Percentiles rank a stretch among this genome's conserved stretches.
These are phyloP conservation scores for Talaromyces stipitatus DNA, from an alignment of 495 filamentous ascomycete genomes.

Conservation along the genomic window DNA sequence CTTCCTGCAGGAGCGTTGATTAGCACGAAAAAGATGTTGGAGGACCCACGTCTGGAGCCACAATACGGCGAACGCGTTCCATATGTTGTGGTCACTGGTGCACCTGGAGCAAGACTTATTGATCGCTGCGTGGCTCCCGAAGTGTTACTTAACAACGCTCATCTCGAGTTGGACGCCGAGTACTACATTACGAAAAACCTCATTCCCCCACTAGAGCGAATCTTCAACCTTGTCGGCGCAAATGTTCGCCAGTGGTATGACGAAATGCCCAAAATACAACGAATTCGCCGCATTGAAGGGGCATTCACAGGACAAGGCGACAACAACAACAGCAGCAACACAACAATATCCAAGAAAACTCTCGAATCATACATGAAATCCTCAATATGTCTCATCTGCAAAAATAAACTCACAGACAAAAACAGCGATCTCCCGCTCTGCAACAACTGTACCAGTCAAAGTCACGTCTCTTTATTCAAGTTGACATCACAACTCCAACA, in stretches of 20 bases:
- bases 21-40: slow-evolving; percentile 73
- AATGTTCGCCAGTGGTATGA: slow-evolving; percentile 91
- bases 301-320: slow-evolving; percentile 7
- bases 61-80: slow-evolving; percentile 94
- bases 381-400: slow-evolving; percentile 71
- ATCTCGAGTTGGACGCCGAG: slow-evolving; percentile 83
- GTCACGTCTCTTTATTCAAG: slow-evolving; percentile 50
- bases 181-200: slow-evolving; percentile 97
- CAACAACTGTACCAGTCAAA: slow-evolving; percentile 46
- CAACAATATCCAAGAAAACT: slow-evolving; percentile 47
- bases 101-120: slow-evolving; percentile 74
- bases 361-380: slow-evolving; percentile 84
- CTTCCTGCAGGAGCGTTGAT: slow-evolving; percentile 85
- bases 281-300: slow-evolving; percentile 52
- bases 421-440: slow-evolving; percentile 50
- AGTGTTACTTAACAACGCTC: slow-evolving; percentile 63
- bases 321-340: slow-evolving; percentile 7
- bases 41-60: slow-evolving; percentile 79
- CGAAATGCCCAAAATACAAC: slow-evolving; percentile 88
- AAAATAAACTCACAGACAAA: slow-evolving; percentile 50
- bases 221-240: slow-evolving; percentile 94
- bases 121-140: slow-evolving; percentile 90
- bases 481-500: slow-evolving; percentile 52
- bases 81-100: slow-evolving; percentile 85
- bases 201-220: slow-evolving; percentile 89